Evolutionary conservation across 2,329 filamentous ascomycete species (phyloP).

Genomic region (Epicoccum nigrum): DNA sequence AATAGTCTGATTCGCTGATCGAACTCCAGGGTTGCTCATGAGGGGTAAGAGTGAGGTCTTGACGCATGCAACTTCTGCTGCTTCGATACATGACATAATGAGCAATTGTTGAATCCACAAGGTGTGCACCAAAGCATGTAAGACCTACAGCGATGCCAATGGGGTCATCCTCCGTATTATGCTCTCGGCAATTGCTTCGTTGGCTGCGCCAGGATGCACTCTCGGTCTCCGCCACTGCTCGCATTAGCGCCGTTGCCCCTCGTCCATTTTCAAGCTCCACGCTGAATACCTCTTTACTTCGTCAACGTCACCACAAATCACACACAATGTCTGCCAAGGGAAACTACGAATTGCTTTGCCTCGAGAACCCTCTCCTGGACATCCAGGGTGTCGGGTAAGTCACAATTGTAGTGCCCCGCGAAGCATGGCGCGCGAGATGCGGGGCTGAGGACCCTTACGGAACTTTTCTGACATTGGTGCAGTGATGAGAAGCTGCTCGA

Average conservation of each 20-base stretch:
- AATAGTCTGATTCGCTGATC: no score
- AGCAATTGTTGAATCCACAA: no score
- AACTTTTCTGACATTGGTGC: slow-evolving; percentile 33
- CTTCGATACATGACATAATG: no score
- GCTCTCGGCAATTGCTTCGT: slow-evolving; percentile 5
- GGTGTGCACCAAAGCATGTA: no score
- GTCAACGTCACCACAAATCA: slow-evolving; percentile 25
- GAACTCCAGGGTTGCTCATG: no score
- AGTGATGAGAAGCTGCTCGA: slow-evolving; percentile 84
- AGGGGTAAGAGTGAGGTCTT: no score
- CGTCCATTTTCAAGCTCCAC: slow-evolving; percentile 27
- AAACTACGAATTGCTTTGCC: slow-evolving; percentile 86
- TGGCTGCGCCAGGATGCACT: neutral
- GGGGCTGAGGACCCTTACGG: slow-evolving; percentile 20
- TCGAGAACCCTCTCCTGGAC: slow-evolving; percentile 98
- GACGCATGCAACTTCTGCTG: no score
- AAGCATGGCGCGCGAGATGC: neutral
- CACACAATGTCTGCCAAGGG: slow-evolving; percentile 72
- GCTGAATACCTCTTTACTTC: slow-evolving; percentile 21
- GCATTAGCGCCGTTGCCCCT: slow-evolving; percentile 27
- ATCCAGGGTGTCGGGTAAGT: slow-evolving; percentile 80
- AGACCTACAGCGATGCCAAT: no score
- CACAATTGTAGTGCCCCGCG: neutral
- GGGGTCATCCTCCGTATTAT: neutral
- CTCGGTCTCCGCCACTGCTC: neutral